Evolutionary conservation across 176 grass and related monocot genomes (phyloP), one percentile per base, ranked within the genome.

Genomic region (Musa troglodytarum): DNA sequence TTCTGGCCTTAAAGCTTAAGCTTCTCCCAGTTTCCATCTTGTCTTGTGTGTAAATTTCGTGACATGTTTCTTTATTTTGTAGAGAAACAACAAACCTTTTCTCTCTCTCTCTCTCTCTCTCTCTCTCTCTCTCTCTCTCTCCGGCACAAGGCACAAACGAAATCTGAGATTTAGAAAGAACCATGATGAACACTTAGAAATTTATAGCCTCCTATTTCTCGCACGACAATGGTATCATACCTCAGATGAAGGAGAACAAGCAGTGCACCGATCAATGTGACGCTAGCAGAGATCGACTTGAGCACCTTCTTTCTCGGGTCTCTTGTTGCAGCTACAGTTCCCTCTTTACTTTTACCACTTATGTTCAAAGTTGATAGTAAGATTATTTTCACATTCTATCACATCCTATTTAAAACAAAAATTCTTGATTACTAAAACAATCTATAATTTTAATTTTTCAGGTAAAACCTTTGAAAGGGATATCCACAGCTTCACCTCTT

Each of bases 241-340:
- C 72, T 74, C 23, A 74, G 14, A 56, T 56, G 53, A 56, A 55
- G 72, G 14, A 74, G 56, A 1, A 74, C 22, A 24, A 74, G 51
- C 51, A 57, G 13, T 29, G 72, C 72, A 54, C 72, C 23, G 15
- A 74, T 56, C 72, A 74, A 28, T 19, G 72, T 74, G 14, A 54
- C 1, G 25, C 72, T 57, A 28, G 53, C 14, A 9, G 53, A 10
- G 2, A 74, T 25, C 2, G 72, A 16, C 15, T 55, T 74, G 22
- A 57, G 14, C 23, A 74, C 52, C 25, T 4, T 74, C 20, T 28
- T 74, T 28, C 22, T 8, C 56, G 72, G 50, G 53, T 34, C 57
- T 34, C 34, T 34, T 34, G 34, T 34, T 34, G 34, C 34, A 4
- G 34, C 3, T 34, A 34, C 34, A 34, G 34, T 34, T 17, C 8